Evolutionary conservation across 2,329 filamentous ascomycete species (phyloP), one percentile per base, ranked within the genome.

Genomic region (Ophiostoma perfectum): DNA sequence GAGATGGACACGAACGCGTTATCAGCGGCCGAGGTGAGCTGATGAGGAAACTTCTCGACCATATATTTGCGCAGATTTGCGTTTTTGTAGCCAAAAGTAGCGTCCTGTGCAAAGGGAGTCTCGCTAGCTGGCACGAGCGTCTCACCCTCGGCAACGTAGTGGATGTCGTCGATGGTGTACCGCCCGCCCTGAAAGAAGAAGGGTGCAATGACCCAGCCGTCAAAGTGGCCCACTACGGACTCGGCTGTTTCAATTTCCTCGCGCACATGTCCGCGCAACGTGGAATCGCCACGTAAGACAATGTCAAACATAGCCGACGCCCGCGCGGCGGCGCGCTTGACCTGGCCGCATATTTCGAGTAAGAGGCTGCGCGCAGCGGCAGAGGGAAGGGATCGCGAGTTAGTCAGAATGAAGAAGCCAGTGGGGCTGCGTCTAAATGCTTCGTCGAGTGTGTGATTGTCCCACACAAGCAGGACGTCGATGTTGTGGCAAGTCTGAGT

Each of bases 181-280:
- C 85, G 74, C 0, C 85, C 85, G 6, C 85, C 85, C 71, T 87
- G 84, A 3, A 82, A 76, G 73, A 88, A 88, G 74, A 87, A 87
- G 0, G 85, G 85, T 0, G 83, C 83, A 0, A 88, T 75, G 2
- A 87, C 77, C 80, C 83, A 84, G 0, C 80, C 83, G 70, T 86
- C 82, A 0, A 79, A 78, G 1, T 77, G 73, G 0, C 84, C 84
- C 0, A 86, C 77, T 0, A 82, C 81, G 1, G 78, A 75, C 68
- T 7, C 14, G 44, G 44, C 44, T 14, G 44, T 45, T 14, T 45
- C 44, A 7, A 45, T 45, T 14, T 45, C 44, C 44, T 45, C 44
- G 44, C 44, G 44, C 44, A 45, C 44, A 78, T 91, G 88, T 70
- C 93, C 93, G 62, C 97, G 91, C 79, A 97, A 86, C 74, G 84